Evolutionary conservation across 768 basidiomycete genomes (phyloP), one percentile per base, ranked within the genome.

Genomic region (Boletus reticuloceps): DNA sequence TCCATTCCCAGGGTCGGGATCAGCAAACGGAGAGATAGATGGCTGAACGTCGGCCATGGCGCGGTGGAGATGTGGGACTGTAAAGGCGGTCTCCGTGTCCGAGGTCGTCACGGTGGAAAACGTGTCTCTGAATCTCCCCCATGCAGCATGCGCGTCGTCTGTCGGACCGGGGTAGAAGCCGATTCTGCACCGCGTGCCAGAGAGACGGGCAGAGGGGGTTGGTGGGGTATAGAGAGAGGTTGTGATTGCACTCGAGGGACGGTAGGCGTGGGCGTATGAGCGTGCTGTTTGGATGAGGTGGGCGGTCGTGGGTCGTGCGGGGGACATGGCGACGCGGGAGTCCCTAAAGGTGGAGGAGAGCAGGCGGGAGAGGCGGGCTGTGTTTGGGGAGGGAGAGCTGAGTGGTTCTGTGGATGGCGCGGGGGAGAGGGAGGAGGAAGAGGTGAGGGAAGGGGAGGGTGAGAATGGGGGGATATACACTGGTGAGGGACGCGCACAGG

Each of bases 91-190:
- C 41, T 63, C 56, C 0, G 64, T 50, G 41, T 65, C 64, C 32
- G 64, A 29, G 22, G 64, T 65, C 17, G 64, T 56, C 47, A 64
- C 48, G 6, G 65, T 65, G 11, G 64, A 64, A 32, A 67, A 36
- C 2, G 62, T 64, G 37, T 65, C 65, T 54, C 65, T 42, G n/a
- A 36, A 16, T 7, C 27, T 39, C 4, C 10, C 38, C 38, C 45
- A 46, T 4, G 11, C 38, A 2, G 20, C 22, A 32, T 8, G 16
- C 20, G 13, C 16, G 17, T 41, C 39, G 38, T 32, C 49, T 4
- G 42, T 42, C 16, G 37, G 14, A 8, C 34, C 40, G 5, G 46
- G 48, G 32, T 61, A 67, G 19, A 61, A 53, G 19, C 50, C 46
- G 1, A 47, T 20, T 39, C 64, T 63, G n/a, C 64, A 63, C 25